Conservation (phyloP, 148 eudicot genomes). For the Agrostemma githago region DNA sequence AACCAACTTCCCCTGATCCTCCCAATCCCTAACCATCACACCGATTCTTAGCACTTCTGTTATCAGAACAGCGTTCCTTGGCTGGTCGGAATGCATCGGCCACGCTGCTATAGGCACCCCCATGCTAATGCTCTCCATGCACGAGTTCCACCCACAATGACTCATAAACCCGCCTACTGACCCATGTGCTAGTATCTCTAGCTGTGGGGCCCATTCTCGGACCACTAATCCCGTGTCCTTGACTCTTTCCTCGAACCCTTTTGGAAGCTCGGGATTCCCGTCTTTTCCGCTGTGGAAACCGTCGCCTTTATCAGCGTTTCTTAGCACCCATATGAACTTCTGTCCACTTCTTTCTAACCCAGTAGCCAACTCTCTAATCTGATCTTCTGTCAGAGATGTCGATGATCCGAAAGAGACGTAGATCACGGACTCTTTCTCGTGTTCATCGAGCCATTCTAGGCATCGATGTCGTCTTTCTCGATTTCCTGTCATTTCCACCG, state of each 20-base stretch:
- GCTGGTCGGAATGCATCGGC: constrained; percentile 61
- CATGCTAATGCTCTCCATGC: constrained; percentile 27
- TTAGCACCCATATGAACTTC: constrained; percentile 52
- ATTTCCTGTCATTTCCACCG: too few relatives aligned
- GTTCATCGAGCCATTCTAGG: constrained; percentile 16
- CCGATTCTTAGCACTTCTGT: constrained; percentile 32
- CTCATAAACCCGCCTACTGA: constrained; percentile 45
- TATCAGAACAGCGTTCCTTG: constrained; percentile 34
- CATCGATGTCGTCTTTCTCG: too few relatives aligned
- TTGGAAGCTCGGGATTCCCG: background rate
- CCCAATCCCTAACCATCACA: constrained; percentile 36
- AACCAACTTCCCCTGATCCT: constrained; percentile 22
- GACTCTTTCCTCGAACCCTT: background rate
- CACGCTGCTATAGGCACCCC: constrained; percentile 48
- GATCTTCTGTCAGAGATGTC: constrained; percentile 29
- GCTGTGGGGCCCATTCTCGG: constrained; percentile 45
- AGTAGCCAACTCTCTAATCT: constrained; percentile 31
- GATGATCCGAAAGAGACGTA: constrained; percentile 52
- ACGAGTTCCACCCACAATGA: background rate
- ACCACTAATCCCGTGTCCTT: background rate
- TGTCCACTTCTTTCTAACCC: constrained; percentile 22
- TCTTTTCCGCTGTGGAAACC: background rate
- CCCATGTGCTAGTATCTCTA: constrained; percentile 41
- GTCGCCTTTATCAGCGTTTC: constrained; percentile 9
- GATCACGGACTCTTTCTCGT: constrained; percentile 36